Evolutionary conservation across 1,284 basidiomycete genomes (phyloP), one percentile per base, ranked within the genome.

Genomic region (Sporisorium graminicola): DNA sequence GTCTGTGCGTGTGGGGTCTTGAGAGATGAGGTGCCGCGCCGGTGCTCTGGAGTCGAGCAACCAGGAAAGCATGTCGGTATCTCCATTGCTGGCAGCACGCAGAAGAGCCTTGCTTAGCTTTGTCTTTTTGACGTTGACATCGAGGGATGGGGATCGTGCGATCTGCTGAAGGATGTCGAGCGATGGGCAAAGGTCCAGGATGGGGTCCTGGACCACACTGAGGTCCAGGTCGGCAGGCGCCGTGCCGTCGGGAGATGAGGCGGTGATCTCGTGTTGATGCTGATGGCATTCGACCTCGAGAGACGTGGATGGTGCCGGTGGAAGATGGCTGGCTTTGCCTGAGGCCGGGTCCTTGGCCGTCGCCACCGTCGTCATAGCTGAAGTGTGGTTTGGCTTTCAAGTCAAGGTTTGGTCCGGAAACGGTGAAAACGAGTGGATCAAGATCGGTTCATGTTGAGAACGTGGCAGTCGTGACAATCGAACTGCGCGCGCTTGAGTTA

Each of bases 1-100:
- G 40, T 64, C 59, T 26, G 31, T 62, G 29, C 35, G 24, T 16
- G 56, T 6, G 20, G 61, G 20, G 20, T 53, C n/a, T 1, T 59
- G 35, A 0, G 72, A 62, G 44, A 75, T 43, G 51, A 69, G 37
- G 10, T 60, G 49, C 3, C 78, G 54, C 49, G 76, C 65, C 31
- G 68, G 62, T 14, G 61, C 62, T 10, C 56, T 53, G 1, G 66
- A 64, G 14, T 80, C 70, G 37, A 80, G 71, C 40, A 82, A 51
- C 80, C 81, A 82, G 40, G 72, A 59, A 18, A 81, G 74, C 60
- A 81, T 75, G 62, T 81, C 78, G 58, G 62, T 76, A 51, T 82
- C 79, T 16, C 80, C 81, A 35, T 67, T 71, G 60, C 78, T 78
- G 49, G 74, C 53, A 9, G 77, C 74, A 44, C 78, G 58, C 10